phyloP scores from a whole-genome alignment of 1,284 basidiomycete species.

The Megacollybia platyphylla region DNA sequence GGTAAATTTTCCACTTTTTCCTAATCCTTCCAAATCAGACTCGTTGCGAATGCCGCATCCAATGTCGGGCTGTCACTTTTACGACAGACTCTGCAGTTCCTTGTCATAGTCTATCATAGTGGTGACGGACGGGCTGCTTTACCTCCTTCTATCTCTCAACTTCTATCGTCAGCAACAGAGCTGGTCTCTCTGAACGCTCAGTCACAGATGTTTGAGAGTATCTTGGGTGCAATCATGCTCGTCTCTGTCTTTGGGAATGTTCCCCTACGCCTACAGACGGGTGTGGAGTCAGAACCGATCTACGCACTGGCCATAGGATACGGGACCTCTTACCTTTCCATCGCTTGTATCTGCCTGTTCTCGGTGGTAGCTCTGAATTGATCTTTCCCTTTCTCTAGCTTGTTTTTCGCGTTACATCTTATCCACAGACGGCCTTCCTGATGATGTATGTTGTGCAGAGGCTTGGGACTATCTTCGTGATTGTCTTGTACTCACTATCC shows the following conservation, averaged over 20 bases:
- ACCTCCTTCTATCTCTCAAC: conserved; percentile 10
- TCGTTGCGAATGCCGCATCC: background rate
- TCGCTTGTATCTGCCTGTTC: conserved; percentile 17
- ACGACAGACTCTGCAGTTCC: conserved; percentile 15
- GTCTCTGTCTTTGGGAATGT: conserved; percentile 3
- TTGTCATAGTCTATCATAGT: conserved; percentile 19
- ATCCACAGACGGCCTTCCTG: conserved; percentile 12
- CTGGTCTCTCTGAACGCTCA: conserved; percentile 9
- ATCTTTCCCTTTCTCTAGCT: conserved; percentile 18
- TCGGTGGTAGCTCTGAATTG: background rate
- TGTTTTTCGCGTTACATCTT: conserved; percentile 36
- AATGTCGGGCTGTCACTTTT: conserved; percentile 6
- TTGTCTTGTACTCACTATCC: conserved; percentile 30
- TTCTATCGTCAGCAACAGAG: conserved; percentile 15
- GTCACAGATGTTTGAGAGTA: conserved; percentile 6
- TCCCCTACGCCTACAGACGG: no score
- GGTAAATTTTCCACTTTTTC: no score
- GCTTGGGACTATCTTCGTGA: conserved; percentile 44
- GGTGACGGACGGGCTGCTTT: conserved; percentile 11
- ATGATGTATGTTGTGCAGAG: conserved; percentile 30
- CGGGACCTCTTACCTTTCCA: conserved; percentile 15
- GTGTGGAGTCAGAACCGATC: no score
- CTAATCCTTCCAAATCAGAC: no score
- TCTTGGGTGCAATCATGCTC: conserved; percentile 16
- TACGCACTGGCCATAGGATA: conserved; percentile 2